Evolutionary conservation across 805 yeast genomes (phyloP).

Genomic region (Tetrapisispora phaffii): DNA sequence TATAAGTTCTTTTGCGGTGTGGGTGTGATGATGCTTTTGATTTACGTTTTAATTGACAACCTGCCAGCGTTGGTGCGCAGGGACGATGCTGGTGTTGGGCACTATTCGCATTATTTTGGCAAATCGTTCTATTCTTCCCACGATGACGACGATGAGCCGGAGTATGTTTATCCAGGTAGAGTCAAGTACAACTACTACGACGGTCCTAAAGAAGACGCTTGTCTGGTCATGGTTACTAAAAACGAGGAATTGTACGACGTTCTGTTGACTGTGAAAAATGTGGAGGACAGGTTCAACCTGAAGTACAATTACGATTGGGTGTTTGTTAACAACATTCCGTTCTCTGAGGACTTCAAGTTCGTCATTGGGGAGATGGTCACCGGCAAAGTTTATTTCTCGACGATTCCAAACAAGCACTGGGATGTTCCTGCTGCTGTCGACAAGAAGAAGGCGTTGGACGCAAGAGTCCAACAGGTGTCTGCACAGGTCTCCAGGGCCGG

Average conservation of each 20-base stretch:
- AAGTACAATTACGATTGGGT: constrained; percentile 74
- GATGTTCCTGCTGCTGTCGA: constrained; percentile 48
- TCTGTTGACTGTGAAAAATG: constrained; percentile 38
- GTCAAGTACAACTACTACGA: constrained; percentile 1
- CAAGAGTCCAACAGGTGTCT: constrained; percentile 33
- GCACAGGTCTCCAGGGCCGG: constrained; percentile 51
- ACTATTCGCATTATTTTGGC: constrained; percentile 3
- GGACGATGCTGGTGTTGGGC: neutral
- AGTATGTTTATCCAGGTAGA: neutral
- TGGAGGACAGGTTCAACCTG: constrained; percentile 54
- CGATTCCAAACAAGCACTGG: constrained; percentile 41
- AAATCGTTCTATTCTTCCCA: neutral
- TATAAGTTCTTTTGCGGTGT: neutral
- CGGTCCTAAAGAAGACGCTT: constrained; percentile 2
- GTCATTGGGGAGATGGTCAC: constrained; percentile 33
- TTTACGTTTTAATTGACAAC: neutral
- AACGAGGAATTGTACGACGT: constrained; percentile 1
- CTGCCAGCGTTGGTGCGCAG: neutral
- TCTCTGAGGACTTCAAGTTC: constrained; percentile 45
- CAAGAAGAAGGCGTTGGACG: constrained; percentile 31
- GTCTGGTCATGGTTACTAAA: neutral
- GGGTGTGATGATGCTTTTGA: neutral
- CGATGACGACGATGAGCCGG: constrained; percentile 1
- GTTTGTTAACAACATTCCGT: constrained; percentile 59
- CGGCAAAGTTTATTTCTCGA: constrained; percentile 38